Conservation (phyloP, 2,329 filamentous ascomycete species). For the Arthroderma sp. region DNA sequence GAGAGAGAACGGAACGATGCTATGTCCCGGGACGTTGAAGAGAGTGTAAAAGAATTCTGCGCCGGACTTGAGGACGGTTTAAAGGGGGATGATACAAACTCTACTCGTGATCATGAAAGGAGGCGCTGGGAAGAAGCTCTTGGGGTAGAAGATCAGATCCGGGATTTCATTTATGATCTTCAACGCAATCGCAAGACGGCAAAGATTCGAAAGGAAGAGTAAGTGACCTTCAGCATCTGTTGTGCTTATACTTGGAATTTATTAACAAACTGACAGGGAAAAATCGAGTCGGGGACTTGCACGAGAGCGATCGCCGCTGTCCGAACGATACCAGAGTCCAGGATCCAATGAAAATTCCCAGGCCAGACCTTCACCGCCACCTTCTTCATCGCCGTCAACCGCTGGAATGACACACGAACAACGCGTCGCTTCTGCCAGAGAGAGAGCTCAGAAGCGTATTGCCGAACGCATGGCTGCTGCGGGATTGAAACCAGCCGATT, state of each 20-base stretch:
- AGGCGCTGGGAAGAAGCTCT: constrained; percentile 92
- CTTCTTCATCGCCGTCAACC: constrained; percentile 51
- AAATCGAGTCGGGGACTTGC: constrained; percentile 1
- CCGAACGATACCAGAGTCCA: constrained; percentile 35
- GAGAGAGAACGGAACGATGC: constrained; percentile 90
- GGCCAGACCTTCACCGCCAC: constrained; percentile 32
- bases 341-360: constrained; percentile 31
- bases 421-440: constrained; percentile 87
- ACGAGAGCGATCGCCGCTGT: constrained; percentile 32
- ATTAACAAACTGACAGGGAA: constrained; percentile 7
- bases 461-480: constrained; percentile 87
- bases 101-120: constrained; percentile 74
- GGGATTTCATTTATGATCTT: constrained; percentile 94
- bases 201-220: constrained; percentile 52
- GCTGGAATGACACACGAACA: constrained; percentile 87
- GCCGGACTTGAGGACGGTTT: constrained; percentile 73
- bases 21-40: constrained; percentile 94
- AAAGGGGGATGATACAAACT: constrained; percentile 64
- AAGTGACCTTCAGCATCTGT: constrained; percentile 15
- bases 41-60: constrained; percentile 82
- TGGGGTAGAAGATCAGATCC: constrained; percentile 90
- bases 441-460: constrained; percentile 94
- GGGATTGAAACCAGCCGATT: constrained; percentile 71
- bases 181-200: constrained; percentile 73
- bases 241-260: not conserved